Evolutionary conservation across 1,284 basidiomycete species (phyloP).

Genomic region (Heterobasidion annosum): DNA sequence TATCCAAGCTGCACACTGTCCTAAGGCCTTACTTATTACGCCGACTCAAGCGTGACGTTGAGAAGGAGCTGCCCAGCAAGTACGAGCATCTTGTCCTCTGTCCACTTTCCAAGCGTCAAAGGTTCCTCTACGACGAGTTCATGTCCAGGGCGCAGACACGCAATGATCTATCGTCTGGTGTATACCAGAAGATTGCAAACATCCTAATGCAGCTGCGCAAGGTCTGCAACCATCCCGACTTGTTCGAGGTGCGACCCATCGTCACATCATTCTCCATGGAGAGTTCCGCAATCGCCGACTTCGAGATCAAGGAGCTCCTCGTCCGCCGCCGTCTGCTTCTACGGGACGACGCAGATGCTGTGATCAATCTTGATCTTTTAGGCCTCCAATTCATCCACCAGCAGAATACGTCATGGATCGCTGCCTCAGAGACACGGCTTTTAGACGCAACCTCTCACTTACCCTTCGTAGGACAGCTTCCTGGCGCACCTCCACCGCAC

Average conservation of each 20-base stretch:
- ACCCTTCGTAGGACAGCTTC: conserved; percentile 46
- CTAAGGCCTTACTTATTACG: conserved; percentile 92
- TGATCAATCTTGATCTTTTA: conserved; percentile 55
- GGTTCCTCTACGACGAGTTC: conserved; percentile 97
- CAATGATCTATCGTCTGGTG: conserved; percentile 79
- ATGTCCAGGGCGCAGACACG: conserved; percentile 89
- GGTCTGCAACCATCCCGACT: conserved; percentile 93
- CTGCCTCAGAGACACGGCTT: conserved; percentile 40
- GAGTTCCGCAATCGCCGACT: conserved; percentile 75
- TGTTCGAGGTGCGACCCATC: conserved; percentile 93
- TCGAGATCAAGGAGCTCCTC: conserved; percentile 86
- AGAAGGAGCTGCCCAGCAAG: conserved; percentile 93
- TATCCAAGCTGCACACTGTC: conserved; percentile 87
- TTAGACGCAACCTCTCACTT: conserved; percentile 72
- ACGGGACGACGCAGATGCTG: conserved; percentile 33
- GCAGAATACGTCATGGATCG: conserved; percentile 42
- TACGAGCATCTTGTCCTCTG: conserved; percentile 92
- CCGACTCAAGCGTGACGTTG: conserved; percentile 91
- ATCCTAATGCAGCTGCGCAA: conserved; percentile 95
- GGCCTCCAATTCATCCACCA: conserved; percentile 56
- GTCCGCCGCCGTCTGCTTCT: conserved; percentile 59
- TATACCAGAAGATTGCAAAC: conserved; percentile 90
- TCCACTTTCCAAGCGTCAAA: conserved; percentile 88
- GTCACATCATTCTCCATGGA: conserved; percentile 88
- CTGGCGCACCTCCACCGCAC: conserved; percentile 52